Evolutionary conservation across 176 grass and related monocot species (phyloP).

Genomic region (Aegilops tauschii): DNA sequence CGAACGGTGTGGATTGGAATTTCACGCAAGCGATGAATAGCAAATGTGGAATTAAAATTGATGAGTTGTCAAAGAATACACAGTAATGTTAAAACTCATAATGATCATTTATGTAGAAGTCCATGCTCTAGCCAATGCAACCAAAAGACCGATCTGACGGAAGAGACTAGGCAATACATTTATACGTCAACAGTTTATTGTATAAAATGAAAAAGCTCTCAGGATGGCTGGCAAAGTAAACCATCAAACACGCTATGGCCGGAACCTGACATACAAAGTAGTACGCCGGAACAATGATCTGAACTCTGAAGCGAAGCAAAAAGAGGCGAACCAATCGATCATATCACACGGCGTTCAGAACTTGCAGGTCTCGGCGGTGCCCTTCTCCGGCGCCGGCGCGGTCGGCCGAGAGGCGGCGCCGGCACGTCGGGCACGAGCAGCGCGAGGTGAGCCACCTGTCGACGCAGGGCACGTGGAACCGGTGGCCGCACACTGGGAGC

Average conservation of each 20-base stretch:
- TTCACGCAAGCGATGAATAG: too few relatives aligned
- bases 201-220: not conserved
- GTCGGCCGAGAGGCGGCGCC: slow-evolving; percentile 25
- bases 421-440: slow-evolving; percentile 69
- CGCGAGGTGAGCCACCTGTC: slow-evolving; percentile 56
- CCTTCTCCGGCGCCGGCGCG: not conserved
- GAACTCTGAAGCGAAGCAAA: not conserved
- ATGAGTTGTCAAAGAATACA: not conserved
- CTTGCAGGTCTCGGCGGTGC: not conserved
- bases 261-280: not conserved
- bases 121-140: too few relatives aligned
- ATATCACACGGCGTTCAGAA: slow-evolving; percentile 5
- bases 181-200: too few relatives aligned
- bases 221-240: not conserved
- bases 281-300: not conserved
- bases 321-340: not conserved
- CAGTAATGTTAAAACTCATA: not conserved
- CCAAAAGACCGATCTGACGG: too few relatives aligned
- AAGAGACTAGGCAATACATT: too few relatives aligned
- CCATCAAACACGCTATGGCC: slow-evolving; percentile 13
- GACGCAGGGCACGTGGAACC: slow-evolving; percentile 66
- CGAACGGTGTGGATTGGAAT: rapidly evolving
- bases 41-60: too few relatives aligned
- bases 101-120: not conserved
- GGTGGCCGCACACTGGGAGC: slow-evolving; percentile 61